Evolutionary conservation across 805 yeast genomes (phyloP), one percentile per base, ranked within the genome.

Genomic region (Hanseniaspora taiwanica): DNA sequence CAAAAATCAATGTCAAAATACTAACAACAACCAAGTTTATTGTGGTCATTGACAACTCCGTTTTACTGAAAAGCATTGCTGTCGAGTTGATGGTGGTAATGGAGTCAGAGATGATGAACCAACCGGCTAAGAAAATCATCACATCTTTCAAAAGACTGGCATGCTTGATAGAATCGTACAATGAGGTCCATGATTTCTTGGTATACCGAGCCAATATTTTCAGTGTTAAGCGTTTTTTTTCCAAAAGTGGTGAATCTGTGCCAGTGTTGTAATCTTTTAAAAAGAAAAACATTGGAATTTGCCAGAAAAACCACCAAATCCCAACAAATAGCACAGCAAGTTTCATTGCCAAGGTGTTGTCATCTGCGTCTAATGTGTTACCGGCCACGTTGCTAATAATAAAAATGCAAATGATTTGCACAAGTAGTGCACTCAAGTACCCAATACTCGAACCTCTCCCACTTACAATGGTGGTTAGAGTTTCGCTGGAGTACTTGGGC

Each of bases 91-190:
- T 81, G 0, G 91, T 82, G 1, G 87, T 79, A 9, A 79, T 61
- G 1, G 85, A 76, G 52, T 82, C 93, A 17, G 83, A 74, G 2
- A 81, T 64, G 35, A 82, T 68, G 48, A 81, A 81, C 93, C 93
- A 81, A 1, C 83, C 86, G 0, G 72, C 37, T 8, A 81, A 58
- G 47, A 78, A 81, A 10, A 72, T 67, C n/a, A 72, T 63, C 16
- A 82, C 81, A 48, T 81, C 89, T 46, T 65, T 68, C 49, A 81
- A 58, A 38, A 71, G 58, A 2, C 72, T 64, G 1, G 81, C 84
- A 46, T 74, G 78, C 35, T 63, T 66, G n/a, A 77, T 58, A 0
- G 89, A 73, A 18, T 62, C 56, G 36, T 55, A 62, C 21, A 81
- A 54, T 0, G 81, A 74, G 19, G 49, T 51, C 81, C 86, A 81